phyloP scores from a whole-genome alignment of 495 filamentous ascomycete species.

The Daldinia bambusicola region DNA sequence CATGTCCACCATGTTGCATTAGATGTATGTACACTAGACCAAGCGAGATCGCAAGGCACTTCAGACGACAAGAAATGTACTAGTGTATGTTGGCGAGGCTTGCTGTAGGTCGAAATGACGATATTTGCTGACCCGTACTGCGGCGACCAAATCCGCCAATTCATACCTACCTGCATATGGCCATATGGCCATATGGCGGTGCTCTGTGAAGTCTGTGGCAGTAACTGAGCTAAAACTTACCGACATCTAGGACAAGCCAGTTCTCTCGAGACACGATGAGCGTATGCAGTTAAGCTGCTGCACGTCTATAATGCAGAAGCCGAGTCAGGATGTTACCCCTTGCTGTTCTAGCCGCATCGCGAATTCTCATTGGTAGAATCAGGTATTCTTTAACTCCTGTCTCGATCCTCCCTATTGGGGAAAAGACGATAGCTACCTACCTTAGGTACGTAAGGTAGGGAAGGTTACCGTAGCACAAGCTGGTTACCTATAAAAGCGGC shows the following conservation, averaged over 20 bases:
- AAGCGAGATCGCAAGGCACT: constrained; percentile 38
- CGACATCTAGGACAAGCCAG: constrained; percentile 28
- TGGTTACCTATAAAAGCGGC: constrained; percentile 20
- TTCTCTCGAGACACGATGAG: constrained; percentile 11
- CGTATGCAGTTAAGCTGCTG: constrained; percentile 1
- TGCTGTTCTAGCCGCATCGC: constrained; percentile 31
- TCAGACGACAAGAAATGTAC: constrained; percentile 25
- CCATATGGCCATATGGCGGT: constrained; percentile 23
- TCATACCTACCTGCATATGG: neutral
- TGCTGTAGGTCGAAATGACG: constrained; percentile 30
- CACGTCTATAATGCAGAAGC: constrained; percentile 7
- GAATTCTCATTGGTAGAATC: constrained; percentile 11
- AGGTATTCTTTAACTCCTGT: constrained; percentile 27
- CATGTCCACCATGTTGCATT: constrained; percentile 2
- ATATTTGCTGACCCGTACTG: constrained; percentile 23
- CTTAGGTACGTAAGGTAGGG: neutral
- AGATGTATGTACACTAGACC: constrained; percentile 6
- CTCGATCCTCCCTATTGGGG: constrained; percentile 36
- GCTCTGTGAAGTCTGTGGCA: constrained; percentile 36
- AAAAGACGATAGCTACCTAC: neutral
- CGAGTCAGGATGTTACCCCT: constrained; percentile 22
- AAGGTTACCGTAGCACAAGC: constrained; percentile 43
- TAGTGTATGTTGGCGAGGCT: constrained; percentile 13
- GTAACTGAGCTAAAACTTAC: constrained; percentile 23
- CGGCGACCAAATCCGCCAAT: neutral